Conservation (phyloP, 2,329 filamentous ascomycete species). For the Aspergillus viridinutans region DNA sequence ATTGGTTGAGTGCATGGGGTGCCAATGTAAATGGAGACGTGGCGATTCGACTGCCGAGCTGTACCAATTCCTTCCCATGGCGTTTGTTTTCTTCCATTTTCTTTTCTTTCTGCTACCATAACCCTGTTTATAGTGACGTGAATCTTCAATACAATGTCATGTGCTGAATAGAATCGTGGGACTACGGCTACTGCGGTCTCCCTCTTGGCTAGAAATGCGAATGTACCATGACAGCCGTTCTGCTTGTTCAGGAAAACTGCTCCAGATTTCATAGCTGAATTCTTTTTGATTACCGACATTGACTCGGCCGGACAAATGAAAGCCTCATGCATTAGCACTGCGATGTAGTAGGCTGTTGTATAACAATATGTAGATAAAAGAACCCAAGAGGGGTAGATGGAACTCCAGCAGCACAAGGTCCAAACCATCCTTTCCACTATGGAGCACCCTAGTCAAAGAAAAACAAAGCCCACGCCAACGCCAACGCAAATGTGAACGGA, state of each 20-base stretch:
- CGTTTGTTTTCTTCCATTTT: conserved; percentile 28
- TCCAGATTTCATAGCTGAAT: background rate
- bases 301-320: background rate
- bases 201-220: background rate
- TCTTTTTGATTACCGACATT: background rate
- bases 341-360: background rate
- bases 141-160: conserved; percentile 9
- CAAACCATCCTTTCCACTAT: background rate
- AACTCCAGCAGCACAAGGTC: background rate
- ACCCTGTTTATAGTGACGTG: conserved; percentile 29
- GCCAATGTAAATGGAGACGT: conserved; percentile 9
- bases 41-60: conserved; percentile 8
- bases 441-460: background rate
- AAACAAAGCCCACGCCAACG: background rate
- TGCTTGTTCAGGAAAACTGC: too few relatives aligned
- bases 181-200: background rate
- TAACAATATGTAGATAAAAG: background rate
- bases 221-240: too few relatives aligned
- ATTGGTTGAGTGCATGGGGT: background rate
- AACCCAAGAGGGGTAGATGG: background rate
- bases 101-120: conserved; percentile 6
- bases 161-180: background rate
- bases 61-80: conserved; percentile 27
- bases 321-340: too few relatives aligned
- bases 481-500: conserved; percentile 1